Evolutionary conservation across 257 asterid genomes (phyloP).

Genomic region (Anisodus tanguticus): DNA sequence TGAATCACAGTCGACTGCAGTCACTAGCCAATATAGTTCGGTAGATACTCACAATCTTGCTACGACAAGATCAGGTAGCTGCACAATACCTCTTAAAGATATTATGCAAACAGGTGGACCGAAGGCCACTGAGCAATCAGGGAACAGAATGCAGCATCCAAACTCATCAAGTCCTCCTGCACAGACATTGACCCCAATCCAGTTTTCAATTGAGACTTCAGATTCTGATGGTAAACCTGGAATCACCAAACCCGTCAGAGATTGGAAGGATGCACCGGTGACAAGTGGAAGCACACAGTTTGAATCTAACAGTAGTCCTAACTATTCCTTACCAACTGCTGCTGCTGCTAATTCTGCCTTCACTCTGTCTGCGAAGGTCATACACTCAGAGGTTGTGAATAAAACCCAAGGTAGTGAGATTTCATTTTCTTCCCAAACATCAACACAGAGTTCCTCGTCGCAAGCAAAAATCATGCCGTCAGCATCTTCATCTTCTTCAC

Average conservation of each 20-base stretch:
- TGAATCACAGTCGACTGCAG: slow-evolving; percentile 36
- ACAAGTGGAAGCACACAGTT: slow-evolving; percentile 30
- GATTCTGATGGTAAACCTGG: slow-evolving; percentile 37
- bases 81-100: slow-evolving; percentile 33
- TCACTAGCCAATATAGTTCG: slow-evolving; percentile 36
- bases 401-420: slow-evolving; percentile 41
- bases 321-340: slow-evolving; percentile 41
- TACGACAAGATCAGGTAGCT: slow-evolving; percentile 44
- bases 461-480: slow-evolving; percentile 40
- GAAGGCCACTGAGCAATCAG: slow-evolving; percentile 42
- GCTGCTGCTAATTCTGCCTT: slow-evolving; percentile 45
- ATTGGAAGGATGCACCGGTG: slow-evolving; percentile 36
- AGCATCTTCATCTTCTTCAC: slow-evolving; percentile 46
- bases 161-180: slow-evolving; percentile 4
- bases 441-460: slow-evolving; percentile 39
- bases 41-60: slow-evolving; percentile 36
- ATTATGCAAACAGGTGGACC: slow-evolving; percentile 42
- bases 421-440: slow-evolving; percentile 42
- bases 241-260: slow-evolving; percentile 39
- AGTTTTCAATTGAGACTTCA: slow-evolving; percentile 13
- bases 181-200: slow-evolving; percentile 19
- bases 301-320: slow-evolving; percentile 33
- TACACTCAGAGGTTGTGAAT: slow-evolving; percentile 40
- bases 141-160: slow-evolving; percentile 28
- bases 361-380: slow-evolving; percentile 41